Conservation (phyloP, 2,329 filamentous ascomycete genomes). For the Sporothrix sp. region DNA sequence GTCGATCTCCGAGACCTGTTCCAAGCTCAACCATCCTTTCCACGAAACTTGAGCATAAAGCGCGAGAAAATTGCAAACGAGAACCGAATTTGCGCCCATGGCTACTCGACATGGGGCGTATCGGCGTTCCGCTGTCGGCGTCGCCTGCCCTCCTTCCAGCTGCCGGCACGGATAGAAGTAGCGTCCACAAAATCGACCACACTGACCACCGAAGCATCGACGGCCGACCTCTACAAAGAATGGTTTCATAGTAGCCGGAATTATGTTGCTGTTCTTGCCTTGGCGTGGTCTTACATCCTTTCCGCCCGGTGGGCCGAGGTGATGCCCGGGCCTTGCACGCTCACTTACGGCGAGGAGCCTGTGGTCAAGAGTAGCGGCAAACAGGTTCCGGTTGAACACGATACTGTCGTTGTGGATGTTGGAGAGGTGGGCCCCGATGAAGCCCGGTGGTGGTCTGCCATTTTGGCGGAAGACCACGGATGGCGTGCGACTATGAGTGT, state of each 20-base stretch:
- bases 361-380: not conserved
- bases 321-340: conserved; percentile 4
- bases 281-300: conserved; percentile 14
- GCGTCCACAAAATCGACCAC: conserved; percentile 2
- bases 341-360: conserved; percentile 3
- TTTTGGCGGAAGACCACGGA: conserved; percentile 13
- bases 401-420: conserved; percentile 9
- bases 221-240: not conserved
- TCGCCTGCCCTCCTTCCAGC: conserved; percentile 6
- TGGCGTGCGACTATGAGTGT: conserved; percentile 15
- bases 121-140: not conserved
- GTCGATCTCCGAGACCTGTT: conserved; percentile 6
- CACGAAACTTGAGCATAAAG: conserved; percentile 8
- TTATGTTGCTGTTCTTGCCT: conserved; percentile 8
- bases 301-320: conserved; percentile 11
- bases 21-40: not conserved
- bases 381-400: not conserved
- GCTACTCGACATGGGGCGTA: conserved; percentile 6
- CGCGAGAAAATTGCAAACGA: conserved; percentile 5
- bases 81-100: conserved; percentile 5
- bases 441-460: conserved; percentile 13
- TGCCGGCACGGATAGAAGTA: conserved; percentile 10
- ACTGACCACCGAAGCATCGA: not conserved
- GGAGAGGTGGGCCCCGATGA: conserved; percentile 9
- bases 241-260: conserved; percentile 7